Evolutionary conservation across 1,139 yeast genomes (phyloP), one percentile per base, ranked within the genome.

Genomic region (Candida sojae): DNA sequence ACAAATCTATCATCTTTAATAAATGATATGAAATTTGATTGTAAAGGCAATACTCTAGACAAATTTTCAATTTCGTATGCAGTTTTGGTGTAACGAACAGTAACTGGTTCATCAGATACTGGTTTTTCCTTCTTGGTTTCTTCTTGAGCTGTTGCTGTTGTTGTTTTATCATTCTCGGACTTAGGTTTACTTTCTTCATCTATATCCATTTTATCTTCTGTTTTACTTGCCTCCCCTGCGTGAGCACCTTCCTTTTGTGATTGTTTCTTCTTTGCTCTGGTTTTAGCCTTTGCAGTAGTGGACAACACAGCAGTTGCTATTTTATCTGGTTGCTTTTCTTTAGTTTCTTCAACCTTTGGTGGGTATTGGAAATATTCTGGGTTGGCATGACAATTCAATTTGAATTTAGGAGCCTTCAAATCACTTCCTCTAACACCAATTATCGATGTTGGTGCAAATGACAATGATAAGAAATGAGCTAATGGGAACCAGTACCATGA

Each of bases 401-500:
- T 84, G 61, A 93, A 86, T 63, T 88, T 81, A 42, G 99, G 99
- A 49, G 90, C 87, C 67, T 86, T 86, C 67, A 93, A 79, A 67
- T 92, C 96, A n/a, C 53, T 54, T 11, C 57, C 58, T 53, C 86
- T 84, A 9, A 93, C 89, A 55, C 97, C 97, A 59, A 90, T 84
- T 29, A 93, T 80, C 6, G 96, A 83, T 2, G 99, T 95, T 46
- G 99, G 97, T 6, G 96, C 82, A 68, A 92, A 92, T 30, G 98
- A 89, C 58, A 95, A 80, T 17, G 96, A 86, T 60, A 93, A 74
- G 73, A 93, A 95, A 71, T 93, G 98, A 1, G 97, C 84, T 52
- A 92, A 78, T 54, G 99, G 99, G 83, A 86, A 95, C 99, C 99
- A 93, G 71, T 91, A 91, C 99, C 99, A 93, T 63, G 89, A 88